Conservation (phyloP, 1,284 basidiomycete genomes). For the Rhodofomes roseus region DNA sequence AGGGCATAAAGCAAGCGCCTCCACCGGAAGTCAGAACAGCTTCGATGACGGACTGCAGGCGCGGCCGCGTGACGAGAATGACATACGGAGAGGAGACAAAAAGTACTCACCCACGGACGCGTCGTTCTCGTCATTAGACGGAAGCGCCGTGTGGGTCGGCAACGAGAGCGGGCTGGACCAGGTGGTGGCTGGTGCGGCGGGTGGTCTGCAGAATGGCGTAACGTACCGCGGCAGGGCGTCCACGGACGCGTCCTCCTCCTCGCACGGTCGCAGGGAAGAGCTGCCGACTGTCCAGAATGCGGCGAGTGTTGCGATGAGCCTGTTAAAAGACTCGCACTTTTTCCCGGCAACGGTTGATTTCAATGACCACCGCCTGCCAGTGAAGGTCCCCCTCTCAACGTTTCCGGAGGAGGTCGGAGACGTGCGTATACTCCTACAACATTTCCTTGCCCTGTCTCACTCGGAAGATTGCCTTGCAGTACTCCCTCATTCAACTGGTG, state of each 20-base stretch:
- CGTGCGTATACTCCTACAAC: slow-evolving; percentile 45
- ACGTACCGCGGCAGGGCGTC: slow-evolving; percentile 53
- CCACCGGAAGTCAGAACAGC: slow-evolving; percentile 48
- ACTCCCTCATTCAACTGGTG: slow-evolving; percentile 88
- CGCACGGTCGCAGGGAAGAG: slow-evolving; percentile 29
- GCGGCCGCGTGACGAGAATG: slow-evolving; percentile 34
- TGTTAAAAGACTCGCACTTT: slow-evolving; percentile 89
- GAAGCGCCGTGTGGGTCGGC: slow-evolving; percentile 76
- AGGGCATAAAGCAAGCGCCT: slow-evolving; percentile 30
- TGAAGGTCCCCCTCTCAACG: slow-evolving; percentile 81
- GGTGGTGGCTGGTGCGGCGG: slow-evolving; percentile 19
- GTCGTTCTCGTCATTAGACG: slow-evolving; percentile 62
- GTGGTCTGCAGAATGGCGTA: slow-evolving; percentile 14
- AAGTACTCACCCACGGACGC: slow-evolving; percentile 60
- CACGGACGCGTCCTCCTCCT: slow-evolving; percentile 68
- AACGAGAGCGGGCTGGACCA: slow-evolving; percentile 54
- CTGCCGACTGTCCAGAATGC: slow-evolving; percentile 15
- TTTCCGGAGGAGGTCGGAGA: slow-evolving; percentile 96
- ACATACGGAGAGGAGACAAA: slow-evolving; percentile 4
- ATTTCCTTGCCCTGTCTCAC: neutral
- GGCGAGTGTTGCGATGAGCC: slow-evolving; percentile 26
- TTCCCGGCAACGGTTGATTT: slow-evolving; percentile 85
- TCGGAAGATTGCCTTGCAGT: slow-evolving; percentile 43
- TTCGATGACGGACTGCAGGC: slow-evolving; percentile 43
- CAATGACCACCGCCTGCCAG: slow-evolving; percentile 75